Base-by-base conservation (phyloP, 2,329 filamentous ascomycete genomes). In the Teratosphaeria gauchensis region DNA sequence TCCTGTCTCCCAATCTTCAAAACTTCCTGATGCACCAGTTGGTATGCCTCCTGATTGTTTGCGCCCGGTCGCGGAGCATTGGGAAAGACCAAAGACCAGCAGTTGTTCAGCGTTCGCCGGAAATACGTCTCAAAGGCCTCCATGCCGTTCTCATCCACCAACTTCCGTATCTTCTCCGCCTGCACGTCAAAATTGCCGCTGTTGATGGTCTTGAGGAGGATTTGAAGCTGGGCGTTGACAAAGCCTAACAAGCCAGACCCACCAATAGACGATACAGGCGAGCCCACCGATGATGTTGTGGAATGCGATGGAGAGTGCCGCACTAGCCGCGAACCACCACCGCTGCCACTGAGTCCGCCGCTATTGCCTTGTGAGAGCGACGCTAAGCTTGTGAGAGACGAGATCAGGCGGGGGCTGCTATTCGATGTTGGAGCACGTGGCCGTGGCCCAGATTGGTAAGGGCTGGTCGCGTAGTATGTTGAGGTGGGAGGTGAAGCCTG, bases 111-210 rank as follows among this genome's bases (percentile, higher is more conserved):
- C 73, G 97, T 82, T 76, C 92, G 90, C 75, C 90, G 87, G 76
- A 99, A 95, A 76, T 94, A 96, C 80, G 92, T 95, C 61, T 90
- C 86, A 74, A 92, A 96, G 72, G 96, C 91, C 82, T 99, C 95
- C 92, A 99, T 99, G 72, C 92, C 92, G 91, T 95, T 87, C 70
- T 92, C 92, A 84, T 96, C 87, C 78, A 97, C 88, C 74, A 97
- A 86, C 89, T 95, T 95, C 75, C 86, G 86, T 70, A 99, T 87
- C 78, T 95, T 92, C 69, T 95, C 90, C 71, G 86, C 87, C 77
- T 96, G 92, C 65, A 86, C 81, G 74, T 95, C 90, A 88, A 90
- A 96, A 89, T 95, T 96, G 74, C 95, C 92, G 78, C 96, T 91
- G 75, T 94, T 96, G 72, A 97, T 88, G 35, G 90, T 91, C 77